A percentile compares a stretch with the other conserved stretches of the same genome.
phyloP scores from a whole-genome alignment of 164 flowering plant genomes.

The Vitis rotundifolia region DNA sequence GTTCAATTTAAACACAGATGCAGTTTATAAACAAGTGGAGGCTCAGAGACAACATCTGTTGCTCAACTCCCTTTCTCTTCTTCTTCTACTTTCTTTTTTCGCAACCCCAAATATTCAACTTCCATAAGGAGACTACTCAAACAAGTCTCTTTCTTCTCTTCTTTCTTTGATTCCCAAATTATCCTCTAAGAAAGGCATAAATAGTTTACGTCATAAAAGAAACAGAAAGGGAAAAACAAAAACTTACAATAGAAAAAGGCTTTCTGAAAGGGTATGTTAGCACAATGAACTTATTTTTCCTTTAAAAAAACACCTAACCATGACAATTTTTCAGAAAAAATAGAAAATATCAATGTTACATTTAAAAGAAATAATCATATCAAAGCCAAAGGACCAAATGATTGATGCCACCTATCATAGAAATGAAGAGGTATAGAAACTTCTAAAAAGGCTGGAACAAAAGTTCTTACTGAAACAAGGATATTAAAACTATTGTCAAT shows the following conservation, averaged over 20 bases:
- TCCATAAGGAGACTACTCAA: not conserved
- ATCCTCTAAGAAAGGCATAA: not conserved
- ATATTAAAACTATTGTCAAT: too few relatives aligned
- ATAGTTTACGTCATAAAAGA: not conserved
- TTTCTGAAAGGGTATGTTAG: not conserved
- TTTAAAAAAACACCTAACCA: too few relatives aligned
- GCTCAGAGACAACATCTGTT: too few relatives aligned
- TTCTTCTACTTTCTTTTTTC: not conserved
- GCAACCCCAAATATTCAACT: not conserved
- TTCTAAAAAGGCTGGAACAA: too few relatives aligned
- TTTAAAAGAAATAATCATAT: not conserved
- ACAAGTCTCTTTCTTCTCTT: not conserved
- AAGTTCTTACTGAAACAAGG: too few relatives aligned
- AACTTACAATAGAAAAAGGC: too few relatives aligned
- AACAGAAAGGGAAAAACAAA: not conserved
- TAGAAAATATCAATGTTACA: not conserved
- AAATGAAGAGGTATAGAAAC: not conserved
- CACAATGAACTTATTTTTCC: not conserved
- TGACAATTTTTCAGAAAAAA: too few relatives aligned
- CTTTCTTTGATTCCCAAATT: not conserved
- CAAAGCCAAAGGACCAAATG: not conserved
- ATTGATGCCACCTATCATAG: not conserved
- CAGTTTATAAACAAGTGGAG: too few relatives aligned
- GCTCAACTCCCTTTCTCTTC: not conserved
- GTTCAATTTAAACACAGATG: too few relatives aligned